A percentile compares a stretch with the other conserved stretches of the same genome.
Evolutionary conservation across 73 alveolate species (phyloP).

Genomic region (Stentor roeselii): DNA sequence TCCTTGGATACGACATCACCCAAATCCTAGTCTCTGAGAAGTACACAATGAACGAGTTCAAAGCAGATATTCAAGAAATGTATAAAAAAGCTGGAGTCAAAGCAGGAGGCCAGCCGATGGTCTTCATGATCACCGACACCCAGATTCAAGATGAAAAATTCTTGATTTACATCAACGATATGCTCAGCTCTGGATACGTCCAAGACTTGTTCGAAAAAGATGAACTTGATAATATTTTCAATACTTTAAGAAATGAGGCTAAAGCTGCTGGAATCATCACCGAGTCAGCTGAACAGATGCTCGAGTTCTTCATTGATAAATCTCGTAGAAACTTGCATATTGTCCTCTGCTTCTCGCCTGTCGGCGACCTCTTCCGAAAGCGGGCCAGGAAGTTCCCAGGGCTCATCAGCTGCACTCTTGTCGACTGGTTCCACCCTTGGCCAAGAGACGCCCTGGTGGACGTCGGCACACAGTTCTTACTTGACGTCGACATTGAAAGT

Average conservation of each 20-base stretch:
- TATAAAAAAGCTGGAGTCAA: constrained; percentile 96
- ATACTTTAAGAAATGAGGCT: constrained; percentile 93
- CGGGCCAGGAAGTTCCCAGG: constrained; percentile 99
- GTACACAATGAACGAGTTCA: constrained; percentile 90
- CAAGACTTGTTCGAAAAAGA: constrained; percentile 93
- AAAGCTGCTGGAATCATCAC: constrained; percentile 79
- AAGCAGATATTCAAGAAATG: constrained; percentile 90
- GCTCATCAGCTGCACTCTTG: constrained; percentile 94
- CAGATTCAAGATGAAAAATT: constrained; percentile 97
- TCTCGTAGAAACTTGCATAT: constrained; percentile 84
- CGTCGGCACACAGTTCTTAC: constrained; percentile 89
- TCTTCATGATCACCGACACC: constrained; percentile 96
- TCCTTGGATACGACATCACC: constrained; percentile 90
- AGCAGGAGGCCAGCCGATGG: constrained; percentile 89
- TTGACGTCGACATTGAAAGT: constrained; percentile 67
- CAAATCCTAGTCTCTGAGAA: constrained; percentile 94
- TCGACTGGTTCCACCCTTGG: constrained; percentile 99
- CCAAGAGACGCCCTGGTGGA: constrained; percentile 99
- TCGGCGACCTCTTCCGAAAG: constrained; percentile 99
- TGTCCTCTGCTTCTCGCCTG: constrained; percentile 98
- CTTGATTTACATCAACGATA: constrained; percentile 97
- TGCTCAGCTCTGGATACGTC: constrained; percentile 97
- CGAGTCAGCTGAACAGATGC: constrained; percentile 56
- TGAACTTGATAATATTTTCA: constrained; percentile 88
- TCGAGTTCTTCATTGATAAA: constrained; percentile 72